A percentile compares a stretch with the other conserved stretches of the same genome.
phyloP scores from a whole-genome alignment of 2,329 filamentous ascomycete genomes.

The Fusarium sp. region DNA sequence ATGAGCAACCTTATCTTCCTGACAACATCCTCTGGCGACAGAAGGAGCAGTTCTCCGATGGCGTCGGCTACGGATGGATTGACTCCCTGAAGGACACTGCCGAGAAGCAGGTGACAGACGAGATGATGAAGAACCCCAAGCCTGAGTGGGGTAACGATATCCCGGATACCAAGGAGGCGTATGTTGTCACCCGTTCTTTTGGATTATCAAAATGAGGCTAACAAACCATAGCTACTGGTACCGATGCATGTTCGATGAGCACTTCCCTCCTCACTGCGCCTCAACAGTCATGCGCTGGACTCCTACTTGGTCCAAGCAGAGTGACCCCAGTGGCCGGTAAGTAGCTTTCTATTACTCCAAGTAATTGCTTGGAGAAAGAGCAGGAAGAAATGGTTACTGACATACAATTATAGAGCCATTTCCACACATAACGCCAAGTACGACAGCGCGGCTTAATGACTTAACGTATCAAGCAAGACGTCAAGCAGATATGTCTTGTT shows the following conservation, averaged over 20 bases:
- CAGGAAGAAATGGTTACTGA: conserved; percentile 23
- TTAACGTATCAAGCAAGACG: conserved; percentile 32
- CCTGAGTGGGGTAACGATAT: conserved; percentile 94
- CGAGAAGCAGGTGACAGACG: conserved; percentile 89
- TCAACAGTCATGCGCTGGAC: conserved; percentile 96
- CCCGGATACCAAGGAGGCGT: conserved; percentile 97
- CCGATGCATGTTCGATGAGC: conserved; percentile 97
- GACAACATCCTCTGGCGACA: conserved; percentile 97
- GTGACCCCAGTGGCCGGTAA: conserved; percentile 91
- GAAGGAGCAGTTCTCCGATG: conserved; percentile 99
- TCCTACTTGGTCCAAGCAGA: conserved; percentile 97
- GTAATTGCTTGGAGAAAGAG: background rate
- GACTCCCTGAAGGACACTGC: conserved; percentile 96
- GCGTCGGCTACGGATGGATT: conserved; percentile 99
- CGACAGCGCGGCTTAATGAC: conserved; percentile 60
- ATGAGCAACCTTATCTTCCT: conserved; percentile 87
- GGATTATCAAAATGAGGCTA: conserved; percentile 35
- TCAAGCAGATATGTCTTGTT: conserved; percentile 27
- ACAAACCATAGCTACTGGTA: conserved; percentile 84
- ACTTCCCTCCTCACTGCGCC: conserved; percentile 93
- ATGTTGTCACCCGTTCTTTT: conserved; percentile 52
- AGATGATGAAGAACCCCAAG: conserved; percentile 99
- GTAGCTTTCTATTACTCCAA: conserved; percentile 32
- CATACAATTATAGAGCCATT: conserved; percentile 72
- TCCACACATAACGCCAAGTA: conserved; percentile 82